Evolutionary conservation across 805 yeast species (phyloP).

Genomic region (Zygotorulaspora chibaensis): DNA sequence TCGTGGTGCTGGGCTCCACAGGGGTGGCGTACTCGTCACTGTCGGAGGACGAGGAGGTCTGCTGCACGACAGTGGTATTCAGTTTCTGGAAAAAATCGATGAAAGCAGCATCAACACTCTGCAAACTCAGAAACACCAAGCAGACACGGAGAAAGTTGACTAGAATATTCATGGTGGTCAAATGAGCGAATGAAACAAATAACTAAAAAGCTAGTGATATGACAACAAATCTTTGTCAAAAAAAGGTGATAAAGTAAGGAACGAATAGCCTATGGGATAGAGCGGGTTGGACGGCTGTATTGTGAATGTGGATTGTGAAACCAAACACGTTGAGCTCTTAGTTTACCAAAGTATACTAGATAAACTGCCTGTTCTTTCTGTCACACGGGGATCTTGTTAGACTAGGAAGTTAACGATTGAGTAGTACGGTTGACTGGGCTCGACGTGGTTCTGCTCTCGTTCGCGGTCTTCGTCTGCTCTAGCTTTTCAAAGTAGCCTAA

Average conservation of each 20-base stretch:
- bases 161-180: background rate
- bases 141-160: background rate
- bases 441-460: too few relatives aligned
- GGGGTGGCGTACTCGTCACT: background rate
- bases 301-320: too few relatives aligned
- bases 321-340: too few relatives aligned
- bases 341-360: too few relatives aligned
- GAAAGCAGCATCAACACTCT: background rate
- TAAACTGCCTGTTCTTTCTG: too few relatives aligned
- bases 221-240: background rate
- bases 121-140: background rate
- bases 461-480: too few relatives aligned
- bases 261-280: background rate
- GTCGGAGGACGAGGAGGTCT: background rate
- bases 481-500: too few relatives aligned
- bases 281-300: background rate
- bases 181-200: background rate
- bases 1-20: background rate
- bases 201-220: background rate
- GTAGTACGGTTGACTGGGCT: too few relatives aligned
- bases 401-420: too few relatives aligned
- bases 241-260: background rate
- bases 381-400: too few relatives aligned
- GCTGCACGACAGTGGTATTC: background rate
- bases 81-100: slow-evolving; percentile 1